A percentile compares a stretch with the other conserved stretches of the same genome.
Conservation (phyloP, 2,329 filamentous ascomycete genomes). For the Hypoxylon sp. region DNA sequence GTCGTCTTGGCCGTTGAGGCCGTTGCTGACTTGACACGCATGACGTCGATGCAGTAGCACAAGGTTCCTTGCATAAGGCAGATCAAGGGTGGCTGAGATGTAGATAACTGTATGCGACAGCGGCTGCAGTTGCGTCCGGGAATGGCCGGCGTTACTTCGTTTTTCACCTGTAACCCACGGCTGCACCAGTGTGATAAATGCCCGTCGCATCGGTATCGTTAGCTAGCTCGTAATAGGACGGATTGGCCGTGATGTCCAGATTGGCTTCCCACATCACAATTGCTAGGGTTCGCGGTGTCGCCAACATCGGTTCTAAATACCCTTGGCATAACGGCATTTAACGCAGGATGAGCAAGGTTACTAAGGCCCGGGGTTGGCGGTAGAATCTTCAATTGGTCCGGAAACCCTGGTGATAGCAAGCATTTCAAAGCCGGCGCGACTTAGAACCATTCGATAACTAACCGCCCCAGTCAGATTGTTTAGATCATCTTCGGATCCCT, state of each 20-base stretch:
- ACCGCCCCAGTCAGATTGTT: conserved; percentile 36
- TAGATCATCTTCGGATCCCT: conserved; percentile 35
- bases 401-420: conserved; percentile 22
- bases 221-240: conserved; percentile 20
- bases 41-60: conserved; percentile 32
- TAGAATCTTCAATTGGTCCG: conserved; percentile 27
- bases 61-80: conserved; percentile 41
- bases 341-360: conserved; percentile 32
- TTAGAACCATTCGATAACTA: conserved; percentile 29
- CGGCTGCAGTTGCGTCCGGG: conserved; percentile 24
- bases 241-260: conserved; percentile 5
- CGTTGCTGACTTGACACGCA: conserved; percentile 8
- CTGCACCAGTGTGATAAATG: conserved; percentile 32
- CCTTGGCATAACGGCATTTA: conserved; percentile 23
- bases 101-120: conserved; percentile 17
- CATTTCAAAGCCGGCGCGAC: conserved; percentile 24
- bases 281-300: conserved; percentile 13
- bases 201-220: conserved; percentile 31
- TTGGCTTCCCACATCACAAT: conserved; percentile 12
- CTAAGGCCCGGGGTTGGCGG: conserved; percentile 19
- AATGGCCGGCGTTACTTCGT: conserved; percentile 25
- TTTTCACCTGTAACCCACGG: conserved; percentile 11
- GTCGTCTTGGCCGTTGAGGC: conserved; percentile 3
- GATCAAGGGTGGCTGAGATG: conserved; percentile 35
- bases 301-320: conserved; percentile 11